Evolutionary conservation across 805 yeast species (phyloP).

Genomic region (Ogataea saltuana): DNA sequence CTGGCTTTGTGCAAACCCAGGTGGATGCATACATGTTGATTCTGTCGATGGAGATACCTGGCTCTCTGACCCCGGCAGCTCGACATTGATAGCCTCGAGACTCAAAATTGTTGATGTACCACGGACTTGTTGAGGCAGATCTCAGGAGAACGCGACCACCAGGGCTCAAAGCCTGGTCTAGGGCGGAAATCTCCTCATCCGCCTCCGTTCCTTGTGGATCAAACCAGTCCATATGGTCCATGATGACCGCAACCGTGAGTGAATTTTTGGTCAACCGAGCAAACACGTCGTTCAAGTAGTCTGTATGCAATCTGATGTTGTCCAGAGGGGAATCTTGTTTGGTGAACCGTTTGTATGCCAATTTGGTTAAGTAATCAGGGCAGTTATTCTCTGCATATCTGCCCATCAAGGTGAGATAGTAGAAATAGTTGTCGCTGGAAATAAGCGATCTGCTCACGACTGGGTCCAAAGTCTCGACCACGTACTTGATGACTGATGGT

Average conservation of each 20-base stretch:
- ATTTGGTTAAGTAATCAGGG: constrained; percentile 69
- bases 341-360: constrained; percentile 54
- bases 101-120: constrained; percentile 76
- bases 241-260: constrained; percentile 73
- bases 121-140: constrained; percentile 71
- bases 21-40: constrained; percentile 89
- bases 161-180: constrained; percentile 58
- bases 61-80: constrained; percentile 66
- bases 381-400: constrained; percentile 62
- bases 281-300: constrained; percentile 73
- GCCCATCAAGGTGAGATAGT: constrained; percentile 67
- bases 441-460: constrained; percentile 61
- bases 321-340: constrained; percentile 54
- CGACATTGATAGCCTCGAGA: constrained; percentile 64
- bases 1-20: constrained; percentile 71
- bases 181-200: constrained; percentile 61
- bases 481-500: constrained; percentile 65
- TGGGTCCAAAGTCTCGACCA: constrained; percentile 79
- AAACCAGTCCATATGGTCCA: constrained; percentile 96
- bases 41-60: constrained; percentile 71
- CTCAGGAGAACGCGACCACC: constrained; percentile 78
- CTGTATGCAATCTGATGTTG: constrained; percentile 76
- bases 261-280: constrained; percentile 62
- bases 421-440: constrained; percentile 74
- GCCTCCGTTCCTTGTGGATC: constrained; percentile 66